Base-by-base conservation (phyloP, 345 rosid species). In the Dimocarpus longan region DNA sequence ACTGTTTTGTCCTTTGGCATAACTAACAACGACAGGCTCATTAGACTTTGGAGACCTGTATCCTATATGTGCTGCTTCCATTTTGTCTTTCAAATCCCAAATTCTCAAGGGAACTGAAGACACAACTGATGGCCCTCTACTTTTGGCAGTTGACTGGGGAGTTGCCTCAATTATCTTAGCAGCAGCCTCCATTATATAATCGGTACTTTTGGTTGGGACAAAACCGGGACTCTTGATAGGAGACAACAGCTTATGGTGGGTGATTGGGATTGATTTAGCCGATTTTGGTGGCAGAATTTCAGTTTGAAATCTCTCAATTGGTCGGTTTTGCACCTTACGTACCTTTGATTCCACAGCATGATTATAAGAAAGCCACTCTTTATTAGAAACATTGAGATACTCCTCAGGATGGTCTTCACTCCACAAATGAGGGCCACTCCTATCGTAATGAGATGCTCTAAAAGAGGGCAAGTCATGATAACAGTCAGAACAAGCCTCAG, bases 251-350 rank as follows among this genome's bases (percentile, higher is more conserved):
- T 90, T 94, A 80, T 91, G 86, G 73, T 90, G 88, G 71, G 92
- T 82, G 54, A 80, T 68, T 69, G 89, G 83, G 79, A 91, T 87
- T 9, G 93, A 83, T 82, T 90, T 96, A n/a, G 93, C 92, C 2
- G 86, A 90, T 84, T 86, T 94, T 3, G 95, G 92, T 28, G 98
- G 98, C 74, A 96, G 82, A 11, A 76, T 84, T 83, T 96, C 98
- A 59, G 88, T 87, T 59, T 94, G 97, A 88, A 94, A 94, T 82
- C 94, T 89, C 78, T 91, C 90, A 69, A 91, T 87, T 1, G 92
- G 89, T 75, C 82, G 81, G 79, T 76, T 88, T 62, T 78, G 91
- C 68, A 82, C 81, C 80, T 87, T 89, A 68, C 40, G 82, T 5
- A 39, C 39, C 75, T 86, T 88, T 48, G 86, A 80, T 74, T 85